These are phyloP conservation scores for Metschnikowia cubensis DNA, from an alignment of 805 yeast species.

Conservation along the genomic window DNA sequence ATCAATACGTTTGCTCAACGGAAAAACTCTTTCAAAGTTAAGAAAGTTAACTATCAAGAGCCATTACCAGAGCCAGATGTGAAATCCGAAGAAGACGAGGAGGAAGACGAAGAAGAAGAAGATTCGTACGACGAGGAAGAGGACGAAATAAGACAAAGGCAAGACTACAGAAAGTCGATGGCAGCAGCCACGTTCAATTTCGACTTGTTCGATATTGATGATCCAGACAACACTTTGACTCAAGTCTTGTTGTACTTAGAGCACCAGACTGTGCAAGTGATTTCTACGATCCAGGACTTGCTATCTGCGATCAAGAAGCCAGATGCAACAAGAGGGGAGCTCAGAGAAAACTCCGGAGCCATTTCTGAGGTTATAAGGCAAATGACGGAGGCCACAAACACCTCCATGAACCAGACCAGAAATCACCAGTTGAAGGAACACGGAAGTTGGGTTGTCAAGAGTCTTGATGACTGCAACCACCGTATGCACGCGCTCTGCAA, in stretches of 20 bases:
- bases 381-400: constrained; percentile 86
- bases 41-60: constrained; percentile 14
- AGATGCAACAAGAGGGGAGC: constrained; percentile 68
- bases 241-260: constrained; percentile 83
- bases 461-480: constrained; percentile 77
- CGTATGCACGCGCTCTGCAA: constrained; percentile 74
- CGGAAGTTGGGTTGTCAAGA: constrained; percentile 86
- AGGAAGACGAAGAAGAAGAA: constrained; percentile 16
- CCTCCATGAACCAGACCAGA: constrained; percentile 84
- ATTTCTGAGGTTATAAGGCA: constrained; percentile 74
- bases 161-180: constrained; percentile 44
- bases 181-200: constrained; percentile 61
- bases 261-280: constrained; percentile 90
- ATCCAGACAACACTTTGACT: constrained; percentile 84
- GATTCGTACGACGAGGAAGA: constrained; percentile 28
- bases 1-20: neutral
- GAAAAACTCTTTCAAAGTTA: constrained; percentile 13
- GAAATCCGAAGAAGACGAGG: constrained; percentile 8
- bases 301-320: constrained; percentile 73
- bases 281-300: constrained; percentile 80
- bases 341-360: constrained; percentile 69
- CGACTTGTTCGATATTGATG: constrained; percentile 72
- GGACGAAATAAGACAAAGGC: constrained; percentile 38
- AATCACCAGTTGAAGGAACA: constrained; percentile 82
- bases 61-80: neutral